Base-by-base conservation (phyloP, 805 yeast genomes). In the Wickerhamiella dianesei region DNA sequence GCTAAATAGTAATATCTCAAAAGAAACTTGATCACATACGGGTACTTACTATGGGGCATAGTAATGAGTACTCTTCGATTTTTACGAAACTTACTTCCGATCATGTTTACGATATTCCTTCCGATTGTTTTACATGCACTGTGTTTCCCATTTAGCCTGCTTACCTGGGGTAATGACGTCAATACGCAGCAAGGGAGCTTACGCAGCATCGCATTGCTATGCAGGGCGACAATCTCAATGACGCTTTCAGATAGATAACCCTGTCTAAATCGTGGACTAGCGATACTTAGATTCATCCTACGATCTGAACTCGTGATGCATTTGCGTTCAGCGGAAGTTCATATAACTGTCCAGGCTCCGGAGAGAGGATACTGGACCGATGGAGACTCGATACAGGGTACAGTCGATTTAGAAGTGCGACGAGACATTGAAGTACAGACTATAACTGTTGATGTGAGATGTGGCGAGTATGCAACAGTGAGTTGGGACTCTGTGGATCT, bases 351-450 rank as follows among this genome's bases (percentile, higher is more conserved):
- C 3, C 46, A 41, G 4, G 43, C 44, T 5, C 46, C 48, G 5
- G 29, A 19, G 0, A 25, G 37, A 3, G 48, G 47, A 3, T 47
- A 41, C 18, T 47, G 37, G 40, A 47, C 53, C 2, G 43, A 44
- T 16, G 47, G 48, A 6, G 53, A 50, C 22, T 9, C 4, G 20
- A 46, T 50, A 1, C n/a, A 14, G 2, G 53, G 53, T 8, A 29
- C 35, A 3, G 45, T 50, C 5, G 17, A 19, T 4, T 3, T 50
- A 12, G 48, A 50, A 6, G 49, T 40, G 13, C 43, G 36, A 18
- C 44, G 53, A 3, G 53, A 50, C 8, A 16, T 48, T 3, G 37
- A 45, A 8, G 49, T 48, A 3, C 46, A 41, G 17, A 41, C 47
- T 4, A 37, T 50, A 6, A 44, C 39, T 19, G 47, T 48, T 12